Conservation (phyloP, 805 yeast genomes). For the Pichia cephalocereana region DNA sequence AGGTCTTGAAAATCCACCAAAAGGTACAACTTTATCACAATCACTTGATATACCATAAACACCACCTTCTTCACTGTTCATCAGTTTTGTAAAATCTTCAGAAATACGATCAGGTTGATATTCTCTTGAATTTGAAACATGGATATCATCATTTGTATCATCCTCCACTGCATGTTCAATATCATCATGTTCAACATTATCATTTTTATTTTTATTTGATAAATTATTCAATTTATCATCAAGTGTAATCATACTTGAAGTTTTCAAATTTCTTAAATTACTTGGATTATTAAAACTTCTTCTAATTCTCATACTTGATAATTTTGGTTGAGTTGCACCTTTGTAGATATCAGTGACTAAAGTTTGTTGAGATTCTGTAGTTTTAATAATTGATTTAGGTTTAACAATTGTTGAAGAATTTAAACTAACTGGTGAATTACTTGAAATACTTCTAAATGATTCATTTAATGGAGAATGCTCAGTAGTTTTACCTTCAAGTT, state of each 20-base stretch:
- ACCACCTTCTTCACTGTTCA: conserved; percentile 9
- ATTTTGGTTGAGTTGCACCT: conserved; percentile 6
- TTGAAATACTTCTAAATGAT: not conserved
- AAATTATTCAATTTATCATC: not conserved
- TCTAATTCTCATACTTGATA: conserved; percentile 13
- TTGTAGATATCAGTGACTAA: conserved; percentile 3
- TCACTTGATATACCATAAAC: conserved; percentile 1
- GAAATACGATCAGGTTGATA: conserved; percentile 1
- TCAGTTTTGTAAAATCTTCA: not conserved
- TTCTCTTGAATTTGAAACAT: not conserved
- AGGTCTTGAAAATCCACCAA: conserved; percentile 68
- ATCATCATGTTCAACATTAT: conserved; percentile 3
- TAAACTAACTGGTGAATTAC: not conserved
- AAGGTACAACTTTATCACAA: conserved; percentile 41
- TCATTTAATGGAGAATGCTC: not conserved
- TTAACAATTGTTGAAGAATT: conserved; percentile 14
- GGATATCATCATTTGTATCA: not conserved
- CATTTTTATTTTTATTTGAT: not conserved
- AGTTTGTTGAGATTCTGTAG: conserved; percentile 5
- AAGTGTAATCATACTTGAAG: conserved; percentile 4
- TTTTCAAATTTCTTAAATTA: conserved; percentile 5
- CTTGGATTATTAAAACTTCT: conserved; percentile 3
- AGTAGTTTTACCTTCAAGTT: not conserved
- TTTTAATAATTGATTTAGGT: conserved; percentile 16
- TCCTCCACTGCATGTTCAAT: not conserved